phyloP scores from a whole-genome alignment of 2,329 filamentous ascomycete genomes.

The Pseudonectria buxi region DNA sequence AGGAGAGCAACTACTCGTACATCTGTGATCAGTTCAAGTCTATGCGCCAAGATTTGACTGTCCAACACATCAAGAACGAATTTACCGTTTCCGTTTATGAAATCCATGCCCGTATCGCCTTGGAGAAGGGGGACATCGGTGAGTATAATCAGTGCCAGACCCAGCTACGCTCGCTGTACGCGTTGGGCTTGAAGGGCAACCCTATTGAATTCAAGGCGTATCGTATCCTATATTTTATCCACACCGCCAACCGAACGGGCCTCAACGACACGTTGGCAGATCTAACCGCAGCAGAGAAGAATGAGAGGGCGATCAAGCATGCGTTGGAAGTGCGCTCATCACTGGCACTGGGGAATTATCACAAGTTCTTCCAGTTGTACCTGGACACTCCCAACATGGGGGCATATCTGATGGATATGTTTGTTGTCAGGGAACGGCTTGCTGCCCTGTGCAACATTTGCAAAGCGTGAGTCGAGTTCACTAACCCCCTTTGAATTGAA shows the following conservation, averaged over 20 bases:
- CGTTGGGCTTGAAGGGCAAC: slow-evolving; percentile 78
- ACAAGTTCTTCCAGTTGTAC: slow-evolving; percentile 96
- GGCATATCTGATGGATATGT: slow-evolving; percentile 98
- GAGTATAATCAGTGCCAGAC: slow-evolving; percentile 99
- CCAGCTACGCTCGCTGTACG: slow-evolving; percentile 87
- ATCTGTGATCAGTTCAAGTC: slow-evolving; percentile 99
- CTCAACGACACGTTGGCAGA: slow-evolving; percentile 98
- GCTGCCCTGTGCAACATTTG: slow-evolving; percentile 86
- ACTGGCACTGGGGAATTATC: slow-evolving; percentile 89
- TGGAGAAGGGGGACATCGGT: slow-evolving; percentile 98
- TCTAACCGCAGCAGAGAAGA: slow-evolving; percentile 96
- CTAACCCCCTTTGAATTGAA: not conserved
- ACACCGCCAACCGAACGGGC: slow-evolving; percentile 95
- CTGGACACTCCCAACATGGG: slow-evolving; percentile 94
- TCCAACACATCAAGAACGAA: slow-evolving; percentile 93
- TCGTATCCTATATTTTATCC: slow-evolving; percentile 98
- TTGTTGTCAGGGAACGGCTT: slow-evolving; percentile 87
- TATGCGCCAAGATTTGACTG: slow-evolving; percentile 92
- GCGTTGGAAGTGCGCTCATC: slow-evolving; percentile 87
- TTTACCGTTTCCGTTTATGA: slow-evolving; percentile 97
- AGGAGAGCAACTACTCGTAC: slow-evolving; percentile 90
- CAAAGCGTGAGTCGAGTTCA: slow-evolving; percentile 67
- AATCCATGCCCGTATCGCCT: slow-evolving; percentile 91
- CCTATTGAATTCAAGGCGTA: slow-evolving; percentile 97
- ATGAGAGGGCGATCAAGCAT: slow-evolving; percentile 77